phyloP scores from a whole-genome alignment of 163 green algal species.

The Chlorella variabilis region DNA sequence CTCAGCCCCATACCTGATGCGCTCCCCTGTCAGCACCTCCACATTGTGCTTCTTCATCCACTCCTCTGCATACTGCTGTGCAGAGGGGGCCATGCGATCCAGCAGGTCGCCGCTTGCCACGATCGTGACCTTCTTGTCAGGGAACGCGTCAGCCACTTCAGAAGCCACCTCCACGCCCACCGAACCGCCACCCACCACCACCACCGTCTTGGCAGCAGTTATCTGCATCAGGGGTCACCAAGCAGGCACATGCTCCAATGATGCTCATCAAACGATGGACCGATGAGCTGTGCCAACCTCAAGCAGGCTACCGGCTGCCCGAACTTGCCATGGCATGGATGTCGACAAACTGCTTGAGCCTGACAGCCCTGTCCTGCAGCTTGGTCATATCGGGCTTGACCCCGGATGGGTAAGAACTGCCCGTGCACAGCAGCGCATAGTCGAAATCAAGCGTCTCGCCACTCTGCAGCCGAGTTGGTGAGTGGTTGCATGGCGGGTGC shows the following conservation, averaged over 20 bases:
- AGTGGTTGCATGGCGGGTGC: no score
- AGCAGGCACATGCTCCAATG: no score
- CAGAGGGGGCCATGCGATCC: constrained; percentile 1
- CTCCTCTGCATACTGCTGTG: background rate
- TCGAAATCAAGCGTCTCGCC: constrained; percentile 8
- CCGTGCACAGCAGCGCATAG: constrained; percentile 11
- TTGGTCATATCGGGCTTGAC: background rate
- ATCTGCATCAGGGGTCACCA: background rate
- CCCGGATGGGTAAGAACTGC: background rate
- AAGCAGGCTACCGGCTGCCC: no score
- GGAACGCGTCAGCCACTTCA: background rate
- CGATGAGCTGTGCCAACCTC: no score
- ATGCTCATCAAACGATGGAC: no score
- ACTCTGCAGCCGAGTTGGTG: constrained; percentile 11
- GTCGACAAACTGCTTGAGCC: background rate
- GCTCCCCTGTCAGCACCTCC: constrained; percentile 13
- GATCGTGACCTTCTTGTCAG: constrained; percentile 4
- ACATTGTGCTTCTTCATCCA: constrained; percentile 9
- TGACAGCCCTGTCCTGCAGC: background rate
- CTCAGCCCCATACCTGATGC: no score
- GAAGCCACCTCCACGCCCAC: constrained; percentile 17
- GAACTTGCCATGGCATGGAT: background rate
- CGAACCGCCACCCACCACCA: constrained; percentile 15
- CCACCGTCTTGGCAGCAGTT: background rate
- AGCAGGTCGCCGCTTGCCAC: background rate